phyloP scores from a whole-genome alignment of 2,329 filamentous ascomycete species.

The Fusarium annulatum region DNA sequence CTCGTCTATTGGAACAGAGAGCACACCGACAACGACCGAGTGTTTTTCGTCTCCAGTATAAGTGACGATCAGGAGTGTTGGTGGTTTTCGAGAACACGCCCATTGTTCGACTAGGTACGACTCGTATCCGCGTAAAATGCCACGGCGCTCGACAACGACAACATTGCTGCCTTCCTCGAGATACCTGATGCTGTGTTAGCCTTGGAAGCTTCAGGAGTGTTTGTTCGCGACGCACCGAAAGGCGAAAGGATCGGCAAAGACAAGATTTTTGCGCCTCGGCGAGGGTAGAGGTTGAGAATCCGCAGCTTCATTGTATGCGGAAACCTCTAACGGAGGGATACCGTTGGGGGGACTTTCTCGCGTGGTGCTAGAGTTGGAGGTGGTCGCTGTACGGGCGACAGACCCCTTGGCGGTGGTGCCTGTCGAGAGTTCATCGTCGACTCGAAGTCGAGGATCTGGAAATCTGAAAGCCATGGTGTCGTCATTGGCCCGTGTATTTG shows the following conservation, averaged over 20 bases:
- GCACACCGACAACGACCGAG: conserved; percentile 79
- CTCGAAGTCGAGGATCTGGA: conserved; percentile 45
- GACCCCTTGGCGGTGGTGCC: conserved; percentile 30
- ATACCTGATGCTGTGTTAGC: conserved; percentile 62
- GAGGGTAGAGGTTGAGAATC: conserved; percentile 24
- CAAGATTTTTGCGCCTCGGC: conserved; percentile 57
- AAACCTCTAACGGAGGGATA: conserved; percentile 28
- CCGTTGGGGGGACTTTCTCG: conserved; percentile 41
- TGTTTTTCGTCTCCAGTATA: conserved; percentile 90
- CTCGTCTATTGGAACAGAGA: conserved; percentile 85
- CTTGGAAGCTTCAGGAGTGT: neutral
- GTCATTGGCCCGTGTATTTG: conserved; percentile 42
- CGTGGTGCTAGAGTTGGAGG: conserved; percentile 22
- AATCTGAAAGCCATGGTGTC: conserved; percentile 56
- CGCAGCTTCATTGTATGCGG: conserved; percentile 28
- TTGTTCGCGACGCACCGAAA: conserved; percentile 57
- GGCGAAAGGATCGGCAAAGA: conserved; percentile 69
- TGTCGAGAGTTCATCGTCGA: conserved; percentile 43
- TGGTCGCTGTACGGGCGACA: conserved; percentile 35
- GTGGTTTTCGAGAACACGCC: conserved; percentile 91
- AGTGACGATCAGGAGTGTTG: conserved; percentile 90
- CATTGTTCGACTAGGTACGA: conserved; percentile 97
- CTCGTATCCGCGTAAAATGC: conserved; percentile 83
- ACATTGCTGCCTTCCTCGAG: conserved; percentile 87
- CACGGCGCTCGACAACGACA: conserved; percentile 76